Base-by-base conservation (phyloP, 2,329 filamentous ascomycete genomes). In the Nothomitra cinnamomea region DNA sequence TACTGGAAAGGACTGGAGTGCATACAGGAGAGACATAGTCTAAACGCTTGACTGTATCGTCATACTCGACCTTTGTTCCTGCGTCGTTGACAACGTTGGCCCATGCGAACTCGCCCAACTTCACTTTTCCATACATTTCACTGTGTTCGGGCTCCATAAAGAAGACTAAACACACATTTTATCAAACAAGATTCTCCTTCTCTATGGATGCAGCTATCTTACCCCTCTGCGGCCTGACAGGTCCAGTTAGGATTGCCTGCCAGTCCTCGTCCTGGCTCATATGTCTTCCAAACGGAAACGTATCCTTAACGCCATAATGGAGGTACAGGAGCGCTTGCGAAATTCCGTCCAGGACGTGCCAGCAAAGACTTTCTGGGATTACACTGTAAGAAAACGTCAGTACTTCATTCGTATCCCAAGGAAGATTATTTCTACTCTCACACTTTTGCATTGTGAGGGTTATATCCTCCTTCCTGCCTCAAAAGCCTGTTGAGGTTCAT, bases 271-370 rank as follows among this genome's bases (percentile, higher is more conserved):
- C 53, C 2, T 28, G 24, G 17, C 13, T 21, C 53, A 54, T 51
- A 13, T 52, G 45, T 3, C 8, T 15, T 22, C 38, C 35, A 32
- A 51, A 54, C 19, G 45, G 47, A 21, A 13, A 38, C 6, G 28
- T 24, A 22, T 24, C 19, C 47, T 54, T 54, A 13, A 19, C 13
- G 4, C 53, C 53, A 28, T 8, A 36, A 36, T 54, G 53, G 15
- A 54, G 47, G 15, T 22, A 54, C 25, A 52, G 35, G 2, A 54
- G 53, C 28, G 53, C 53, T 52, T 54, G 45, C 13, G 45, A 32
- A 38, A 54, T 51, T 12, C 53, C 53, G 15, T 38, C 41, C 15
- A 54, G 45, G 17, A 54, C 53, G 25, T 54, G 53, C 53, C 53
- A 54, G 45, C 42, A 50, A 15, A 54, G 22, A 32, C 53, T 52